Conservation (phyloP, 2,329 filamentous ascomycete genomes). For the Trichoderma sp. region DNA sequence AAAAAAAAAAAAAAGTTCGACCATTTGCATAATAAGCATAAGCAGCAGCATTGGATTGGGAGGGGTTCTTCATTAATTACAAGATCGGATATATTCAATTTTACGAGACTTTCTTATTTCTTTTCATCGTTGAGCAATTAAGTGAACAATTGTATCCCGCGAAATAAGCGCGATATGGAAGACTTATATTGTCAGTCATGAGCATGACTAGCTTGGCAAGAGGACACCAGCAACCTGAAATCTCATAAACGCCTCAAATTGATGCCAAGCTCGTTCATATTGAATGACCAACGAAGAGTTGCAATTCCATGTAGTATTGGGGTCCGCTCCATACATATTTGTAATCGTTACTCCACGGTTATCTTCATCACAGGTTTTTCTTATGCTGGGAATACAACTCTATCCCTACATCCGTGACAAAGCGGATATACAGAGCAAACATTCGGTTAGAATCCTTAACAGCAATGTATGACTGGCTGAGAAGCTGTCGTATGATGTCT, state of each 20-base stretch:
- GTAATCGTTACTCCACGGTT: background rate
- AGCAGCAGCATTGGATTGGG: background rate
- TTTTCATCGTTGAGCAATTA: too few species aligned
- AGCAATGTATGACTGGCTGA: background rate
- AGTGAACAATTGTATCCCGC: too few species aligned
- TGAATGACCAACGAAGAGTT: too few species aligned
- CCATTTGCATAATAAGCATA: background rate
- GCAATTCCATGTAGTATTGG: too few species aligned
- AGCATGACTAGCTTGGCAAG: background rate
- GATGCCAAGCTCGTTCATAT: too few species aligned
- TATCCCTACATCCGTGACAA: background rate
- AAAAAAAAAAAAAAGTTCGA: background rate
- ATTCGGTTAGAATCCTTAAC: background rate
- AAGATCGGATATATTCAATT: too few species aligned
- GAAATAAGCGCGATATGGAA: too few species aligned
- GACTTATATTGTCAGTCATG: too few species aligned
- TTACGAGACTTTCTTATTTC: background rate
- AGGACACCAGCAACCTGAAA: background rate
- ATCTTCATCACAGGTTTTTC: background rate
- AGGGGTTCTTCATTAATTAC: background rate
- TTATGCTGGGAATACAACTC: background rate
- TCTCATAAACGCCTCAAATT: background rate
- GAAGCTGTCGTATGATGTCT: background rate
- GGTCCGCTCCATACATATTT: background rate
- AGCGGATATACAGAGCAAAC: background rate